A percentile compares a stretch with the other conserved stretches of the same genome.
These are phyloP conservation scores for Gymnopilus dilepis DNA, from an alignment of 768 basidiomycete genomes.

Conservation along the genomic window DNA sequence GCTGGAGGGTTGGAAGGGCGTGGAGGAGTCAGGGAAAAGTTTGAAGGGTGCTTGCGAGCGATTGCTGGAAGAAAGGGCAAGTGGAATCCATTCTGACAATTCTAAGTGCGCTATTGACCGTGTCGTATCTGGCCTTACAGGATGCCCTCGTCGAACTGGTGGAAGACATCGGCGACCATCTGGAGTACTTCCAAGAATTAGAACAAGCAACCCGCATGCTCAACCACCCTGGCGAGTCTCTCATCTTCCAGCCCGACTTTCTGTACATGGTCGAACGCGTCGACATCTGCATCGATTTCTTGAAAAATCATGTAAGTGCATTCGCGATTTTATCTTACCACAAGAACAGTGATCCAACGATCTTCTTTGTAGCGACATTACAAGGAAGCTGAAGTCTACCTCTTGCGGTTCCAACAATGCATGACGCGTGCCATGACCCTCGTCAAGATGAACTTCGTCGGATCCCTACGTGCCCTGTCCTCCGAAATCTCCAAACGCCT, in stretches of 20 bases:
- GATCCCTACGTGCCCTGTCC: constrained; percentile 78
- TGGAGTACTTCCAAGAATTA: constrained; percentile 95
- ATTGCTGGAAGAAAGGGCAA: constrained; percentile 86
- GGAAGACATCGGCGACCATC: constrained; percentile 77
- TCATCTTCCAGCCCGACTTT: constrained; percentile 91
- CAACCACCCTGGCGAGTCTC: constrained; percentile 90
- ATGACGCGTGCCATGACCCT: constrained; percentile 98
- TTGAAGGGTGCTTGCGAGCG: constrained; percentile 91
- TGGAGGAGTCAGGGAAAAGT: constrained; percentile 92
- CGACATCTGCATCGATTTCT: constrained; percentile 91
- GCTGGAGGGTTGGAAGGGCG: constrained; percentile 83
- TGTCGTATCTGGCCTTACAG: constrained; percentile 41
- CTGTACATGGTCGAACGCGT: constrained; percentile 96
- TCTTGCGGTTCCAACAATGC: constrained; percentile 95
- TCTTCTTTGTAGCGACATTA: constrained; percentile 72
- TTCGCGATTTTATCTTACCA: neutral
- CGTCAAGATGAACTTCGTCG: constrained; percentile 96
- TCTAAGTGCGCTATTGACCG: neutral
- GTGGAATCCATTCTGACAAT: constrained; percentile 28
- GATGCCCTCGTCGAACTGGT: constrained; percentile 79
- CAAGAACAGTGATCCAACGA: neutral
- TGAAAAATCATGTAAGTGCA: constrained; percentile 79
- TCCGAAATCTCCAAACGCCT: constrained; percentile 78
- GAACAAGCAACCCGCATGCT: constrained; percentile 93
- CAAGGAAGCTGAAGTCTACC: constrained; percentile 90